Evolutionary conservation across 768 basidiomycete genomes (phyloP).

Genomic region (Pleurotus pulmonarius): DNA sequence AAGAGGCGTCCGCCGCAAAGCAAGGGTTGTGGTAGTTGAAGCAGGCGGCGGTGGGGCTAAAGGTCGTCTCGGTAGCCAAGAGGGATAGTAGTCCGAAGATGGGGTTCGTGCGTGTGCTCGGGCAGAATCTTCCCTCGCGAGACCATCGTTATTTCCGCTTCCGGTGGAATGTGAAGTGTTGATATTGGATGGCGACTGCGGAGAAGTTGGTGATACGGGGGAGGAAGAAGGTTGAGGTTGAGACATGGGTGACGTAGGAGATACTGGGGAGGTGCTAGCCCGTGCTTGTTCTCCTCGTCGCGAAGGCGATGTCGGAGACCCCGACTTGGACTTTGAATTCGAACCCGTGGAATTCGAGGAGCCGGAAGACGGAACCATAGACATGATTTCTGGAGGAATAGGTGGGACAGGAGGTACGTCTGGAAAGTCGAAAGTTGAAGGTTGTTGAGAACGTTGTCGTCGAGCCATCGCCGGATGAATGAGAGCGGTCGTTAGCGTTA

Average conservation of each 20-base stretch:
- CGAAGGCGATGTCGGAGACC: not conserved
- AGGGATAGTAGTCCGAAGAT: constrained; percentile 68
- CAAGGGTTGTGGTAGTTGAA: constrained; percentile 3
- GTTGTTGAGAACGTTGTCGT: not conserved
- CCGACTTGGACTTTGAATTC: not conserved
- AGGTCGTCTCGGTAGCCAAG: constrained; percentile 80
- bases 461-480: not conserved
- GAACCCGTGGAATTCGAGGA: constrained; percentile 2
- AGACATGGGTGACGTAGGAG: constrained; percentile 1
- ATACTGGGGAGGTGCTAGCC: not conserved
- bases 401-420: constrained; percentile 2
- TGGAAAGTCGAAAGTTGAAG: not conserved
- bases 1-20: not conserved
- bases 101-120: not conserved
- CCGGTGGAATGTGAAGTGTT: not conserved
- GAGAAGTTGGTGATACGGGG: constrained; percentile 1
- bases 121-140: not conserved
- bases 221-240: constrained; percentile 2
- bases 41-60: constrained; percentile 61
- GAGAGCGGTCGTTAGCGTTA: not conserved
- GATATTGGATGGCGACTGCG: not conserved
- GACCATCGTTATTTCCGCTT: not conserved
- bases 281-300: not conserved
- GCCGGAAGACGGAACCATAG: not conserved
- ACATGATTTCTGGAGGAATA: not conserved